Evolutionary conservation across 306 rosid species (phyloP).

Genomic region (Trifolium subterraneum): DNA sequence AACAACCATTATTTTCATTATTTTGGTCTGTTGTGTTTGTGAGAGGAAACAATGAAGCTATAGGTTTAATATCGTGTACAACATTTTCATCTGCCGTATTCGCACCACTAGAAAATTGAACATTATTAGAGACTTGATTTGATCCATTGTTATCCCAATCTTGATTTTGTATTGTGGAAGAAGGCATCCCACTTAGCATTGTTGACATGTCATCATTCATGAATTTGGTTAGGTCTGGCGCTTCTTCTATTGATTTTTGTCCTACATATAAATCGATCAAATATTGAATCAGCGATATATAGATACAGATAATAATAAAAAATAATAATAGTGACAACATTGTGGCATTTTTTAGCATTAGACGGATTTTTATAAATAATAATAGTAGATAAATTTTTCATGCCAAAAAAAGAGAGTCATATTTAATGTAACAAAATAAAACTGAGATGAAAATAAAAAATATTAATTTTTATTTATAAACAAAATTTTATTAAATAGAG

Average conservation of each 20-base stretch:
- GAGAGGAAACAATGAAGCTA: slow-evolving; percentile 69
- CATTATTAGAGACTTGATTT: slow-evolving; percentile 46
- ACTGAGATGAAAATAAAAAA: no score
- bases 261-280: slow-evolving; percentile 44
- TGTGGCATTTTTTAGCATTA: no score
- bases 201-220: slow-evolving; percentile 66
- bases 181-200: slow-evolving; percentile 56
- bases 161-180: slow-evolving; percentile 51
- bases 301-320: background rate
- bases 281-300: background rate
- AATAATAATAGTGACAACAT: no score
- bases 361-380: no score
- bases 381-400: no score
- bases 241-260: slow-evolving; percentile 56
- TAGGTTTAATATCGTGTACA: slow-evolving; percentile 62
- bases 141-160: slow-evolving; percentile 54
- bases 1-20: slow-evolving; percentile 48
- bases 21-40: slow-evolving; percentile 52
- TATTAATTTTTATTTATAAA: no score
- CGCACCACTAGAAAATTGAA: slow-evolving; percentile 53
- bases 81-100: slow-evolving; percentile 44
- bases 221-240: slow-evolving; percentile 43
- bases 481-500: no score
- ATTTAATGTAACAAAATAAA: no score
- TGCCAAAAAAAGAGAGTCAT: no score